These are phyloP conservation scores for Chaetomium cochliodes DNA, from an alignment of 495 filamentous ascomycete genomes.

Conservation along the genomic window DNA sequence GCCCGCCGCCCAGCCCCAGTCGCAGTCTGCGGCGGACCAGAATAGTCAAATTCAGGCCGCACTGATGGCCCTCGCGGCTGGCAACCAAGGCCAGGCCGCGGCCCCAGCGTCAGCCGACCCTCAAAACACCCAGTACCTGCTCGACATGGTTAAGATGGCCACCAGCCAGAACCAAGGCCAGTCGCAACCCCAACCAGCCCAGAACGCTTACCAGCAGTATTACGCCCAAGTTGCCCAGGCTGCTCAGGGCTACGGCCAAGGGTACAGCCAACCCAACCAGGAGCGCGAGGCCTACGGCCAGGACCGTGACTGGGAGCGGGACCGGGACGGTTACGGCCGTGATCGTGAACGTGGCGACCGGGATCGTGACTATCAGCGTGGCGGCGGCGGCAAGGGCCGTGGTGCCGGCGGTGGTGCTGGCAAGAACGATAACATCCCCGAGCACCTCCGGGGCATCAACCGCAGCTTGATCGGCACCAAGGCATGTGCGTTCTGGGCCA, in stretches of 20 bases:
- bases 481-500: slow-evolving; percentile 73
- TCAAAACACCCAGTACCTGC: slow-evolving; percentile 28
- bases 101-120: slow-evolving; percentile 15
- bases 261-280: slow-evolving; percentile 19
- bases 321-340: slow-evolving; percentile 21
- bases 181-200: not conserved
- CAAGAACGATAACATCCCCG: slow-evolving; percentile 26
- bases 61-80: slow-evolving; percentile 24
- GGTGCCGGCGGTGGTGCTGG: slow-evolving; percentile 11
- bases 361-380: slow-evolving; percentile 26
- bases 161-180: slow-evolving; percentile 11
- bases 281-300: slow-evolving; percentile 26
- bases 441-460: slow-evolving; percentile 46
- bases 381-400: slow-evolving; percentile 12
- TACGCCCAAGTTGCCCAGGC: not conserved
- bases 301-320: slow-evolving; percentile 22
- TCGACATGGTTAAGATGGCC: slow-evolving; percentile 28
- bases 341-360: slow-evolving; percentile 26
- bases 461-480: slow-evolving; percentile 50
- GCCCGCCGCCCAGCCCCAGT: slow-evolving; percentile 22
- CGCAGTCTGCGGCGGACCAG: slow-evolving; percentile 15
- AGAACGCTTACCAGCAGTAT: slow-evolving; percentile 9
- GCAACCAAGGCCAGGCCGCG: slow-evolving; percentile 20
- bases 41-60: slow-evolving; percentile 26
- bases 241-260: slow-evolving; percentile 12